Percentiles rank a stretch among this genome's conserved stretches.
These are phyloP conservation scores for Ulota crispa DNA, from an alignment of 225 moss, liverwort and hornwort species.

Conservation along the genomic window DNA sequence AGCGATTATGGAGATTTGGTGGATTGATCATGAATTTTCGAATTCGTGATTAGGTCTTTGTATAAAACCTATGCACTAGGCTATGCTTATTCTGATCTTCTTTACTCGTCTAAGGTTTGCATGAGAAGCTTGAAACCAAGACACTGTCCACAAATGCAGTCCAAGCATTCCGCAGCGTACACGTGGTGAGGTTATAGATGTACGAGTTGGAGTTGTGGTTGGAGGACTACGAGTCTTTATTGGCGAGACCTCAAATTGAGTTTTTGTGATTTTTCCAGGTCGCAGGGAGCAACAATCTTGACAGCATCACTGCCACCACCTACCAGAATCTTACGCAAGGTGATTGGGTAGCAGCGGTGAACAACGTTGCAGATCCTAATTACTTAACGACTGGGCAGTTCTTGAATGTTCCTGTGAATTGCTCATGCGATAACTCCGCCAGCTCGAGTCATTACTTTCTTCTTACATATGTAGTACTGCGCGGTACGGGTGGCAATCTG, in stretches of 20 bases:
- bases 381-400: not conserved
- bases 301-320: constrained; percentile 18
- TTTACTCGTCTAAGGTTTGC: not conserved
- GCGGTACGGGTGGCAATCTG: constrained; percentile 35
- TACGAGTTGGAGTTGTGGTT: not conserved
- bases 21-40: not conserved
- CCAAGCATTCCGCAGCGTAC: not conserved
- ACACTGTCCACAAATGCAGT: not conserved
- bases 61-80: not conserved
- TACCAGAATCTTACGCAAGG: constrained; percentile 40
- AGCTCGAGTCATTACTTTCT: constrained; percentile 62
- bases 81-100: not conserved
- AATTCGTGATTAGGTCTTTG: not conserved
- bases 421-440: constrained; percentile 62
- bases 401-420: constrained; percentile 69
- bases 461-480: constrained; percentile 50
- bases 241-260: not conserved
- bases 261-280: constrained; percentile 32
- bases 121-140: not conserved
- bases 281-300: constrained; percentile 14
- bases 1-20: not conserved
- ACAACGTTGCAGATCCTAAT: not conserved
- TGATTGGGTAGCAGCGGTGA: constrained; percentile 18
- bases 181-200: not conserved
- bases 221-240: not conserved